These are phyloP conservation scores for Glycyrrhiza uralensis DNA, from an alignment of 306 rosid species.

Conservation along the genomic window DNA sequence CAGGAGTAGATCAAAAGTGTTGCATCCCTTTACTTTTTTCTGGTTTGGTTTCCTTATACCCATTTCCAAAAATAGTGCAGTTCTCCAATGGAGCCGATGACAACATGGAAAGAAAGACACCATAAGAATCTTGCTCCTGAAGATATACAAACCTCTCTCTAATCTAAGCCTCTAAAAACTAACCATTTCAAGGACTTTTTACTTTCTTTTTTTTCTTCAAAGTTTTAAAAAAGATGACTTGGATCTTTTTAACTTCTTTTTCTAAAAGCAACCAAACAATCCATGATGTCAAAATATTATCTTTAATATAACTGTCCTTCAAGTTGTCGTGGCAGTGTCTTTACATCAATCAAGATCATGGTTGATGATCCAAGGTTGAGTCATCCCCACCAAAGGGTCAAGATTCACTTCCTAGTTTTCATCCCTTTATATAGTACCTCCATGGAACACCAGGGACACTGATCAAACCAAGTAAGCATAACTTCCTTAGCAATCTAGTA, in stretches of 20 bases:
- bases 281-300: conserved; percentile 11
- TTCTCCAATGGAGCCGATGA: not conserved
- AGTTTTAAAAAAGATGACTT: not conserved
- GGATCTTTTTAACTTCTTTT: not conserved
- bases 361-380: conserved; percentile 25
- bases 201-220: too few relatives aligned
- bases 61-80: not conserved
- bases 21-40: conserved; percentile 5
- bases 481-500: not conserved
- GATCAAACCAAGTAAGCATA: conserved; percentile 2
- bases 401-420: conserved; percentile 6
- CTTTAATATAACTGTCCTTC: not conserved
- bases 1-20: not conserved
- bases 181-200: not conserved
- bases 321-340: not conserved
- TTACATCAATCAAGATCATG: not conserved
- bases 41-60: conserved; percentile 2
- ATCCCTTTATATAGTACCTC: conserved; percentile 25
- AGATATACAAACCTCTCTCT: not conserved
- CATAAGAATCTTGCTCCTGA: not conserved
- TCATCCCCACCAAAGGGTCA: conserved; percentile 18
- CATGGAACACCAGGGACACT: conserved; percentile 2
- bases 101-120: not conserved
- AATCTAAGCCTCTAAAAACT: not conserved
- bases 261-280: conserved; percentile 27